Conservation (phyloP, 805 yeast species). For the Schizosaccharomyces osmophilus region DNA sequence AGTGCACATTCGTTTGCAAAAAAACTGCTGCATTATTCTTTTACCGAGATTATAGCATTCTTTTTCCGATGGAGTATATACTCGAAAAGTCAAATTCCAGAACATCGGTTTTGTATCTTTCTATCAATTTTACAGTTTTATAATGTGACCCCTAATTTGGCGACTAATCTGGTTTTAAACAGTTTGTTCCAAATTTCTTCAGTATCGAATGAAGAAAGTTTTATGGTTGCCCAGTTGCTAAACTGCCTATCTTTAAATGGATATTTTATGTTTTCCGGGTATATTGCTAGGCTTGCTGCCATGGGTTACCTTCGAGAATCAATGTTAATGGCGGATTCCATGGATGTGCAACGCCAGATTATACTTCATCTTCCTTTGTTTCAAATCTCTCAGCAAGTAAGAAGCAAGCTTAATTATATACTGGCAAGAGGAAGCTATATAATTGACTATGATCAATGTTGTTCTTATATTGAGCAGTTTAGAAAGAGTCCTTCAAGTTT, state of each 20-base stretch:
- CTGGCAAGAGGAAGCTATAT: neutral
- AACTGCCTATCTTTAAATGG: neutral
- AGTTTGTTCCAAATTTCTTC: neutral
- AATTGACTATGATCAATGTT: neutral
- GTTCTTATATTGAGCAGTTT: neutral
- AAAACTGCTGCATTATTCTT: no score
- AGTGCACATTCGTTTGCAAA: no score
- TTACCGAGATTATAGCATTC: no score
- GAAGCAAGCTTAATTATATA: neutral
- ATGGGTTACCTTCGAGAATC: neutral
- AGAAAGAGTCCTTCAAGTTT: neutral
- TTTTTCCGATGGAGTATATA: no score
- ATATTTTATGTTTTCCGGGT: neutral
- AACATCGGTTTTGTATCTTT: no score
- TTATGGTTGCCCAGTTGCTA: neutral
- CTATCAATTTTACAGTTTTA: no score
- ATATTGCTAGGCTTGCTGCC: neutral
- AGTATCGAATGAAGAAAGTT: neutral
- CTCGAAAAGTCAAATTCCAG: no score
- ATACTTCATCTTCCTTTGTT: neutral
- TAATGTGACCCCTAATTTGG: no score
- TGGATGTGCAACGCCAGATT: neutral
- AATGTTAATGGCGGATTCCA: neutral
- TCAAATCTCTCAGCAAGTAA: neutral
- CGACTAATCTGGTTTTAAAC: neutral